Evolutionary conservation across 345 rosid species (phyloP).

Genomic region (Populus tremula): DNA sequence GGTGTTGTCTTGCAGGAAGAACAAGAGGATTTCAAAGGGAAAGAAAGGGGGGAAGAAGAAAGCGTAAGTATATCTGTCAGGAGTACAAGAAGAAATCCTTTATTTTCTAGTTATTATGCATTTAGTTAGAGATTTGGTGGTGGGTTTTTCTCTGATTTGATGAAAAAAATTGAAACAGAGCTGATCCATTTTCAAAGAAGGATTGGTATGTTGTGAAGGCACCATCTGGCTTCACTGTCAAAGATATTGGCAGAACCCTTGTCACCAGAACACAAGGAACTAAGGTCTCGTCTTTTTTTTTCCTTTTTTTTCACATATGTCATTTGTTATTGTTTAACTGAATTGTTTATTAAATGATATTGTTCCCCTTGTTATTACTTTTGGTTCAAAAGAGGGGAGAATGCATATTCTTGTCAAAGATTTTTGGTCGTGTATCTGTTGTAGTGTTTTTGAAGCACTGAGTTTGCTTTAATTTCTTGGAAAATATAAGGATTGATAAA

Average conservation of each 20-base stretch:
- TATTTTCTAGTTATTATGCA: not conserved
- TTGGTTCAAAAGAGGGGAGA: no score
- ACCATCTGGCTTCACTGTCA: constrained; percentile 43
- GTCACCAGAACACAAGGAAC: constrained; percentile 59
- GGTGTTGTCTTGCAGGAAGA: constrained; percentile 30
- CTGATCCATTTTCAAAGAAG: constrained; percentile 54
- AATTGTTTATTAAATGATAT: no score
- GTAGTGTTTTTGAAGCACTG: no score
- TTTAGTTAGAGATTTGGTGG: not conserved
- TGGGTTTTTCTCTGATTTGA: not conserved
- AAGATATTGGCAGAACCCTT: constrained; percentile 51
- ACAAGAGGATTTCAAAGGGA: constrained; percentile 58
- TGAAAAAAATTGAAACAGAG: constrained; percentile 19
- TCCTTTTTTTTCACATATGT: not conserved
- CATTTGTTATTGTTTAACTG: not conserved
- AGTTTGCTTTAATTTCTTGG: no score
- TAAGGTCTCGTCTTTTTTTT: constrained; percentile 30
- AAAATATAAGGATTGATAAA: no score
- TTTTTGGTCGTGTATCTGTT: no score
- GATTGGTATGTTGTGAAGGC: constrained; percentile 61
- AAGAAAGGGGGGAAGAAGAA: constrained; percentile 61
- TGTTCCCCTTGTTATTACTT: no score
- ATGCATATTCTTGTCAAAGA: no score
- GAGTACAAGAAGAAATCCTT: not conserved
- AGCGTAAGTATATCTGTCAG: constrained; percentile 34